These are phyloP conservation scores for Trichocladium antarcticum DNA, from an alignment of 495 filamentous ascomycete genomes.

Conservation along the genomic window DNA sequence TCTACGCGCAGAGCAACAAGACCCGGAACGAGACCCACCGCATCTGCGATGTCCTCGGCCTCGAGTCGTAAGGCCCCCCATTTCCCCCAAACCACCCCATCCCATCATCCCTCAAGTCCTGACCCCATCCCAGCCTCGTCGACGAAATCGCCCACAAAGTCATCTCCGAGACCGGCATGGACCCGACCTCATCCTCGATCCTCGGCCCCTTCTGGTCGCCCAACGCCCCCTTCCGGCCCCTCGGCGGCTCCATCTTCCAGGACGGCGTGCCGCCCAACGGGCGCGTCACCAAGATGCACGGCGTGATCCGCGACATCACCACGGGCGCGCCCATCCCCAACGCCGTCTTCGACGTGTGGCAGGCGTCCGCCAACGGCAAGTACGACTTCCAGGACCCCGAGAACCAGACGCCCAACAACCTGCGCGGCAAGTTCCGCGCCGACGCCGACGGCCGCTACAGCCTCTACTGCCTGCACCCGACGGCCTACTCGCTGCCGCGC, in stretches of 20 bases:
- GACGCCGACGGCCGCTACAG: constrained; percentile 65
- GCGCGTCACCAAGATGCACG: constrained; percentile 63
- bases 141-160: constrained; percentile 80
- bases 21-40: constrained; percentile 64
- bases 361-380: constrained; percentile 70
- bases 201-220: constrained; percentile 83
- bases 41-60: constrained; percentile 65
- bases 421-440: constrained; percentile 70
- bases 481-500: constrained; percentile 65
- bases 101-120: not conserved
- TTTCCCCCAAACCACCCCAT: no score
- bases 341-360: constrained; percentile 78
- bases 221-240: constrained; percentile 64
- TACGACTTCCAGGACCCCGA: constrained; percentile 85
- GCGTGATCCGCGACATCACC: constrained; percentile 57
- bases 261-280: constrained; percentile 50
- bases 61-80: constrained; percentile 60
- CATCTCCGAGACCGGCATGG: constrained; percentile 53
- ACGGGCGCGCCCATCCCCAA: constrained; percentile 57
- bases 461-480: constrained; percentile 77
- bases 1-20: constrained; percentile 47
- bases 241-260: constrained; percentile 61
- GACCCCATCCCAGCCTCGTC: constrained; percentile 57
- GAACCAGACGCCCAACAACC: constrained; percentile 66
- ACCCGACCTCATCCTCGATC: constrained; percentile 72